Conservation (phyloP, 73 alveolate species). For the Halteria grandinella region DNA sequence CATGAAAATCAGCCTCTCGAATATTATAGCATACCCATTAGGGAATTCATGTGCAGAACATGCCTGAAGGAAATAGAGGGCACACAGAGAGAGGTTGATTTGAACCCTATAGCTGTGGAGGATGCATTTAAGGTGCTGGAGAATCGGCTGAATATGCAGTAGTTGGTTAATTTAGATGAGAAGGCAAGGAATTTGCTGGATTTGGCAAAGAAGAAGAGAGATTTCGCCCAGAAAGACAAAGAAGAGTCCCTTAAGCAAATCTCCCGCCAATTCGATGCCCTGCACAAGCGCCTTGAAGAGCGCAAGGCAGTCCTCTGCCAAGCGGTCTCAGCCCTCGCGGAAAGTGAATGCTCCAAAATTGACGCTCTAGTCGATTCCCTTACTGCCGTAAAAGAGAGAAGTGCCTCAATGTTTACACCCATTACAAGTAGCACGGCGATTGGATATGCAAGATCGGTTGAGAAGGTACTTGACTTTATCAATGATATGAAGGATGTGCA, state of each 20-base stretch:
- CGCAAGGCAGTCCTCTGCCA: neutral
- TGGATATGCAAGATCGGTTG: conserved; percentile 35
- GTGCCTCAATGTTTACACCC: conserved; percentile 11
- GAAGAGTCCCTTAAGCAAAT: conserved; percentile 17
- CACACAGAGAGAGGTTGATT: conserved; percentile 20
- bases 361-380: conserved; percentile 20
- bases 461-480: conserved; percentile 18
- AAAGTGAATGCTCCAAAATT: neutral
- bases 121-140: conserved; percentile 27
- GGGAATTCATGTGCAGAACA: conserved; percentile 30
- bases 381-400: conserved; percentile 34
- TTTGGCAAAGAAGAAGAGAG: conserved; percentile 12
- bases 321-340: conserved; percentile 18
- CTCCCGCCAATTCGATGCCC: neutral
- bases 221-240: conserved; percentile 18
- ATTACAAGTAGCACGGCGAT: conserved; percentile 10
- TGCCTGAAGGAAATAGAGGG: conserved; percentile 32
- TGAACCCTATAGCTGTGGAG: conserved; percentile 19
- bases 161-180: conserved; percentile 26
- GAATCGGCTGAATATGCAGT: conserved; percentile 7
- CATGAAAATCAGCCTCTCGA: conserved; percentile 23
- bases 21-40: conserved; percentile 10
- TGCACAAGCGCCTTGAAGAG: conserved; percentile 10
- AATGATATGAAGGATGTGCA: conserved; percentile 27
- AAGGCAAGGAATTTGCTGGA: conserved; percentile 2